Base-by-base conservation (phyloP, 352 stramenopile species). In the Pythium rhizo-oryzae region DNA sequence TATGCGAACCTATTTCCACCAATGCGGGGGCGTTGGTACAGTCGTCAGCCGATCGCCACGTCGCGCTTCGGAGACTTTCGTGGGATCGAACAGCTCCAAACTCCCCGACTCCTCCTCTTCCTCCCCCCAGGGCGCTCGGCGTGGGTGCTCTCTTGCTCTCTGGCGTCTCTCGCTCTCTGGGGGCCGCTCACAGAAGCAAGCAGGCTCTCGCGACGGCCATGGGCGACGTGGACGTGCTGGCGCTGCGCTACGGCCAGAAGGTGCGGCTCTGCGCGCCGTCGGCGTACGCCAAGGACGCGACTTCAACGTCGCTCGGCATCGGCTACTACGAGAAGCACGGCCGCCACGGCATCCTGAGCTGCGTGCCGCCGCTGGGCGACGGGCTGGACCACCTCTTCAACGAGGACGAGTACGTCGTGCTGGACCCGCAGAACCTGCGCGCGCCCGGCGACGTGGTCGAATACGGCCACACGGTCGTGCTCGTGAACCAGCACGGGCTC, bases 281-380 rank as follows among this genome's bases (percentile, higher is more conserved):
- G 16, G 76, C 77, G 56, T 93, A 93, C 72, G 69, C 67, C 71
- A 43, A 72, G 28, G 52, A 51, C 6, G 43, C 23, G 41, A n/a
- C 23, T 12, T 25, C 37, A 3, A 53, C 62, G 4, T 24, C 61
- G 8, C 30, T 87, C 30, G 80, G 80, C 44, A 87, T 96, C 62
- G 87, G 87, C 39, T 90, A 90, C 70, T 96, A 96, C 75, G 84
- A 94, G 70, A 96, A 96, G 74, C 91, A 93, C 59, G 87, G 87
- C 4, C 87, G 87, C 37, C 87, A 96, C 69, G 87, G 87, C 28
- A 91, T 96, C 59, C 65, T 96, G 49, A 92, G 83, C 72, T 88
- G 78, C 62, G 87, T 96, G 39, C 84, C 87, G 49, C 87, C 87
- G 19, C 80, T 96, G n/a, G 87, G 87, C 41, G 67, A 76, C n/a